Base-by-base conservation (phyloP, 2,329 filamentous ascomycete species). In the Penicillium janthinellum region DNA sequence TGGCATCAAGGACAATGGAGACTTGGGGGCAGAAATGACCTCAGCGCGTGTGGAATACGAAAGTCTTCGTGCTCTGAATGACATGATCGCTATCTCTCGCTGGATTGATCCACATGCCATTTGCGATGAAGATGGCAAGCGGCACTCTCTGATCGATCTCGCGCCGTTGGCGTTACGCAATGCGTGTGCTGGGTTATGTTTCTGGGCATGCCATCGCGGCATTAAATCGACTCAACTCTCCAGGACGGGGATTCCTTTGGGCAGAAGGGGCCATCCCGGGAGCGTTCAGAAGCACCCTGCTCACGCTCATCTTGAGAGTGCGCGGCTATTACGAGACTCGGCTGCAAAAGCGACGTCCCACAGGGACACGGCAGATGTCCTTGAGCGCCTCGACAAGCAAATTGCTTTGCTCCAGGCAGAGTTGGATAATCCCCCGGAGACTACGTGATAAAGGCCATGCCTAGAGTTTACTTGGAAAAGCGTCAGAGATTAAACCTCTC, bases 81-180 rank as follows among this genome's bases (percentile, higher is more conserved):
- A 59, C 28, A 56, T 22, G 31, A 11, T 52, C 25, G 28, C 38
- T 28, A 51, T 57, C 25, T 57, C 45, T 28, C 54, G 25, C 20
- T 57, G 54, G 58, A 20, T 60, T n/a, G 49, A 57, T 15, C 34
- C 41, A 25, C 47, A 53, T n/a, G 37, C 49, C 48, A 49, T 48
- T 17, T 17, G 31, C 20, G 42, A 56, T 25, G 42, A 60, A 49
- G 41, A 57, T 50, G 41, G 38, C 17, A 42, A 37, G 17, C 39
- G 41, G 20, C 50, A 54, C 42, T 54, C 54, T 25, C 37, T 60
- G 35, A 42, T 60, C 20, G 58, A 60, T 47, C 55, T 60, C 37
- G 54, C 58, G 17, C 58, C 58, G 14, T 41, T 44, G 14, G 57
- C 39, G 5, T 50, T 59, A n/a, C 57, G 57, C 38, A 54, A 59